Conservation (phyloP, 2,329 filamentous ascomycete species). For the Xylaria polymorpha region DNA sequence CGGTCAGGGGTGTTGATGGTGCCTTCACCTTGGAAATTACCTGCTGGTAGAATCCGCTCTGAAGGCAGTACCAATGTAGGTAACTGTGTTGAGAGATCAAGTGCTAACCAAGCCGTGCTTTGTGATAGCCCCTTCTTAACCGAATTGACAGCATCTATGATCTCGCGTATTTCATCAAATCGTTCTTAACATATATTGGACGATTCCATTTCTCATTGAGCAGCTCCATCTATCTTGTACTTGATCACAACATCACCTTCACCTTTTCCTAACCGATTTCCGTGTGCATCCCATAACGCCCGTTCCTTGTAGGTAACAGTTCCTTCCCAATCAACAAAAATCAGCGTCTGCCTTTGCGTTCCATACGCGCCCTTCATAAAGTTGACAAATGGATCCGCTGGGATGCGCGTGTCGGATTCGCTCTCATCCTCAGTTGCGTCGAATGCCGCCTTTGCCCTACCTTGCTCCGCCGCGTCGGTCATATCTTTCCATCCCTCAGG, state of each 20-base stretch:
- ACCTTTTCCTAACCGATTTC: constrained; percentile 64
- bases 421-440: constrained; percentile 53
- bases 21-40: neutral
- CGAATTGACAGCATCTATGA: neutral
- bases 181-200: neutral
- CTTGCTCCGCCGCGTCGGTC: constrained; percentile 55
- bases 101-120: neutral
- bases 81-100: neutral
- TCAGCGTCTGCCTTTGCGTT: constrained; percentile 72
- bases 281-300: constrained; percentile 69
- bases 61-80: neutral
- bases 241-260: constrained; percentile 66
- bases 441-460: constrained; percentile 53
- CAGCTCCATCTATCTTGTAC: constrained; percentile 64
- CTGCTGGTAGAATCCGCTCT: neutral
- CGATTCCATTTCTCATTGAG: constrained; percentile 24
- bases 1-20: neutral
- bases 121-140: neutral
- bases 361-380: constrained; percentile 72
- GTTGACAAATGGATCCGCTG: constrained; percentile 54
- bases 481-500: constrained; percentile 59
- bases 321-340: constrained; percentile 72
- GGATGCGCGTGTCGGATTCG: constrained; percentile 52
- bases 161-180: neutral
- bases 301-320: constrained; percentile 70